Evolutionary conservation across 257 asterid genomes (phyloP), one percentile per base, ranked within the genome.

Genomic region (Anisodus tanguticus): DNA sequence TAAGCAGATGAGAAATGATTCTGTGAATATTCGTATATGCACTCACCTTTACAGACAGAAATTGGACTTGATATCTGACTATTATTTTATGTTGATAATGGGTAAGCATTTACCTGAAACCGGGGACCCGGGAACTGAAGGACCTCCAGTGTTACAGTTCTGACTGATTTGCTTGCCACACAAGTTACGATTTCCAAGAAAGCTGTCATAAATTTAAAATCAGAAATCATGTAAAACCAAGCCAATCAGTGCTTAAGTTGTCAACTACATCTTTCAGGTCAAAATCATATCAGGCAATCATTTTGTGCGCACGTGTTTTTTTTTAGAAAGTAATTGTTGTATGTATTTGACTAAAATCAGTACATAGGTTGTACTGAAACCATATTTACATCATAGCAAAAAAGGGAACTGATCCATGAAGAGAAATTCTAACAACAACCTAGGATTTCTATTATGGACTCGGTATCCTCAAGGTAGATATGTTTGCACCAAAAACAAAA

Each of bases 161-260:
- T 85, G 88, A 69, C 84, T 70, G 45, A 87, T 86, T 92, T 96
- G 99, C 90, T 86, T 84, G 71, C 99, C 99, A 86, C 99, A 96
- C 90, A 96, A 88, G 68, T 89, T 97, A 79, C 96, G 98, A 84
- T 96, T 96, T 62, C 99, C 99, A 79, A 92, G 87, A 89, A 92
- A 96, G 47, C 99, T 96, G 89, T 91, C 81, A 83, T 78, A 87
- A 83, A 85, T 49, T 37, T 35, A 82, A 88, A 82, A 77, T 77
- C 66, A 77, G 66, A 77, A 85, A 84, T 76, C 60, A 77, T 53
- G 49, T 53, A 53, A 53, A 53, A 59, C 54, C 31, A 53, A 26
- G 82, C 49, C 82, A 77, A 77, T 3, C 35, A 31, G 35, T 31
- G 35, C 35, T 31, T 31, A 53, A 26, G 47, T 53, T 35, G 31